Evolutionary conservation across 1,284 basidiomycete species (phyloP).

Genomic region (Violaceomyces palustris): DNA sequence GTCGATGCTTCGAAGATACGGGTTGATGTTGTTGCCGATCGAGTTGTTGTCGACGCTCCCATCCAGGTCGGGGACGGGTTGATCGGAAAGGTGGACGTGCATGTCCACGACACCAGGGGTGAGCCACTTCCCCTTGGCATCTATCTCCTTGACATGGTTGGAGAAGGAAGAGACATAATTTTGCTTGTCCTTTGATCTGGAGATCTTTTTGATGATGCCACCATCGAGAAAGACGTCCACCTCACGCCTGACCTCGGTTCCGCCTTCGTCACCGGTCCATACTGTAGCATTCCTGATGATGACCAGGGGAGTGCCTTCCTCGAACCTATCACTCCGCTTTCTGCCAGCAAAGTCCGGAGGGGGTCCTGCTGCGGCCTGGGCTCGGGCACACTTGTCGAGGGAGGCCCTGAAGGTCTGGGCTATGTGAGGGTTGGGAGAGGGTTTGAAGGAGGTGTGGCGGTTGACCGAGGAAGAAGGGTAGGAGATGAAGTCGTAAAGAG

Average conservation of each 20-base stretch:
- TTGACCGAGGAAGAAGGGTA: slow-evolving; percentile 8
- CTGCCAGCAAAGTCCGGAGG: slow-evolving; percentile 60
- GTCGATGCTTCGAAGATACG: slow-evolving; percentile 64
- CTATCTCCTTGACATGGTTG: slow-evolving; percentile 7
- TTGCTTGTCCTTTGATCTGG: slow-evolving; percentile 14
- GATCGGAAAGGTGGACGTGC: slow-evolving; percentile 69
- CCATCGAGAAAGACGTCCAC: slow-evolving; percentile 54
- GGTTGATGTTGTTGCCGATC: slow-evolving; percentile 59
- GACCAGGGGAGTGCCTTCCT: slow-evolving; percentile 63
- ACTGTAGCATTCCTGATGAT: slow-evolving; percentile 73
- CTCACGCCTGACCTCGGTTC: slow-evolving; percentile 62
- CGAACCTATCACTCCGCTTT: slow-evolving; percentile 67
- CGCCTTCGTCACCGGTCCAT: slow-evolving; percentile 69
- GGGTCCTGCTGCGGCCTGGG: slow-evolving; percentile 52
- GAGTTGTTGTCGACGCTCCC: slow-evolving; percentile 60
- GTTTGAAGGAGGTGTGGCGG: slow-evolving; percentile 12
- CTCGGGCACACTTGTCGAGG: slow-evolving; percentile 20
- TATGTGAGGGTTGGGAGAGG: slow-evolving; percentile 16
- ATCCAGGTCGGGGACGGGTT: slow-evolving; percentile 24
- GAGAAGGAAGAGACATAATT: background rate
- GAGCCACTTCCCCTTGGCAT: slow-evolving; percentile 38
- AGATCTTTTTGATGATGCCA: slow-evolving; percentile 56
- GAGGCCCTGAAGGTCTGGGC: slow-evolving; percentile 11
- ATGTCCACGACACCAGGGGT: slow-evolving; percentile 64
- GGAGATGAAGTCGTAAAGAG: slow-evolving; percentile 12